Evolutionary conservation across 192 early-diverging fungal genomes (phyloP).

Genomic region (Thamnidium elegans): DNA sequence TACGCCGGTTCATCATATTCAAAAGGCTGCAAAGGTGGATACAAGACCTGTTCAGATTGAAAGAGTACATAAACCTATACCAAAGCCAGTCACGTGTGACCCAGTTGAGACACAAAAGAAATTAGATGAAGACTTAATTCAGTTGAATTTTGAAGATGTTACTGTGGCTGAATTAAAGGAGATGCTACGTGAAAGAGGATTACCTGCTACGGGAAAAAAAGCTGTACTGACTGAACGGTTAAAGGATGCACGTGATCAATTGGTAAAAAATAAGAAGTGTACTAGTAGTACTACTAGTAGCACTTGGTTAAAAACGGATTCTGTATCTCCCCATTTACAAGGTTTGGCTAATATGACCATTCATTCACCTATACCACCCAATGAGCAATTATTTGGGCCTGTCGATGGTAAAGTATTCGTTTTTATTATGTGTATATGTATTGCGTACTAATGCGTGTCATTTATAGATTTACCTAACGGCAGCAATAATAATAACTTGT

Average conservation of each 20-base stretch:
- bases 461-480: too few species aligned
- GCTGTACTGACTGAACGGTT: constrained; percentile 63
- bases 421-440: too few species aligned
- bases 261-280: not conserved
- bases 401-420: not conserved
- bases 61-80: constrained; percentile 19
- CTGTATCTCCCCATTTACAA: not conserved
- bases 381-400: not conserved
- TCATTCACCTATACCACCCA: constrained; percentile 1
- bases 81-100: constrained; percentile 7
- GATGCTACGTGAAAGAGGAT: constrained; percentile 59
- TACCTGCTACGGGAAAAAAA: constrained; percentile 68
- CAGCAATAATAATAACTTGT: too few species aligned
- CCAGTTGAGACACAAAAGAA: constrained; percentile 50
- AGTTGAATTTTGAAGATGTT: constrained; percentile 70
- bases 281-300: not conserved
- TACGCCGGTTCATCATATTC: constrained; percentile 10
- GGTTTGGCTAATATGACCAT: constrained; percentile 11
- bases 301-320: not conserved
- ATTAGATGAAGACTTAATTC: constrained; percentile 59
- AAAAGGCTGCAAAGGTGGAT: constrained; percentile 16
- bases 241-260: constrained; percentile 49
- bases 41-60: constrained; percentile 27
- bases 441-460: too few species aligned
- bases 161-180: constrained; percentile 74